Percentiles rank a stretch among this genome's conserved stretches.
Conservation (phyloP, 1,284 basidiomycete species). For the Prillingera fragicola region DNA sequence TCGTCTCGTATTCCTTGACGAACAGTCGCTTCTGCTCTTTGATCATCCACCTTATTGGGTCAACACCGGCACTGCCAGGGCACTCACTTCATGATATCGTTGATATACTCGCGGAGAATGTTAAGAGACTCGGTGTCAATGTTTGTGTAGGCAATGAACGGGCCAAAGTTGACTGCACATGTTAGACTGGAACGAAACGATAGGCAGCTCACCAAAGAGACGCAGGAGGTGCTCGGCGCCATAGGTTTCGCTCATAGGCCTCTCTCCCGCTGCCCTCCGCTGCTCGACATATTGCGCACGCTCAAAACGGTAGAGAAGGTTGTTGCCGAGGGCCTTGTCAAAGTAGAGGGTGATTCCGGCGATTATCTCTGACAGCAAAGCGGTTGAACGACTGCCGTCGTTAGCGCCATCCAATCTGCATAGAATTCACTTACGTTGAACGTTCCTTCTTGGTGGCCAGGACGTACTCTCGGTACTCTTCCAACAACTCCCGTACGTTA, state of each 20-base stretch:
- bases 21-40: slow-evolving; percentile 49
- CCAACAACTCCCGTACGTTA: slow-evolving; percentile 69
- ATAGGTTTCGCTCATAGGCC: slow-evolving; percentile 84
- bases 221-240: slow-evolving; percentile 91
- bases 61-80: slow-evolving; percentile 1
- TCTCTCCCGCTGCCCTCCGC: slow-evolving; percentile 65
- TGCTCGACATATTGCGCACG: slow-evolving; percentile 83
- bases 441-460: slow-evolving; percentile 51
- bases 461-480: slow-evolving; percentile 69
- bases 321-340: slow-evolving; percentile 81
- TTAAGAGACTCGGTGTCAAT: slow-evolving; percentile 82
- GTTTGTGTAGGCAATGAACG: slow-evolving; percentile 83
- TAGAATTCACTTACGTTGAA: slow-evolving; percentile 43
- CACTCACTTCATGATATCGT: slow-evolving; percentile 77
- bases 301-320: slow-evolving; percentile 90
- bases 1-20: slow-evolving; percentile 49
- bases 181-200: neutral
- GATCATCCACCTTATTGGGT: slow-evolving; percentile 47
- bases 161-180: slow-evolving; percentile 52
- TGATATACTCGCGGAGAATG: slow-evolving; percentile 81
- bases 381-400: slow-evolving; percentile 53
- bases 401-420: neutral
- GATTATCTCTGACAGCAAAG: slow-evolving; percentile 68
- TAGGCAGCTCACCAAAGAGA: slow-evolving; percentile 76
- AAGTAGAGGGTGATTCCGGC: slow-evolving; percentile 91